Evolutionary conservation across 331 rosid species (phyloP), one percentile per base, ranked within the genome.

Genomic region (Acacia concinna): DNA sequence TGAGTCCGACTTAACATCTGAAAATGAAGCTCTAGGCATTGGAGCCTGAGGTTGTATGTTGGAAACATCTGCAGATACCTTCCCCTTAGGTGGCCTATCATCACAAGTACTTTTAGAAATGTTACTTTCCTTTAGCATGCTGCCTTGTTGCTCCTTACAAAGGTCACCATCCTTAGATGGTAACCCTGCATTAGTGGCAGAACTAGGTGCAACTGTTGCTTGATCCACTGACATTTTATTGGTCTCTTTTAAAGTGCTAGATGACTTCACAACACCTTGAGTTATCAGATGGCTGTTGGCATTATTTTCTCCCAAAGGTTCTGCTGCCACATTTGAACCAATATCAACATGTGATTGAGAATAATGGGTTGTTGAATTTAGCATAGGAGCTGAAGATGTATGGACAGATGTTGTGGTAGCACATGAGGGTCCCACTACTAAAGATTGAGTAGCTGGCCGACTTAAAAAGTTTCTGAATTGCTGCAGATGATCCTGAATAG

Each of bases 331-430:
- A 5, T 77, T 65, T 46, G 89, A 80, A 56, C 85, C 81, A 25
- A 80, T 54, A 69, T 81, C 89, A 43, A 65, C 69, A 76, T 71
- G 87, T 69, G 85, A 80, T 74, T 81, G 83, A 60, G 97, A 81
- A 84, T 82, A 86, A 84, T 79, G 67, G 30, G 96, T 90, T 68
- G 93, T 85, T 64, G 90, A 84, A 86, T 87, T 92, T 34, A 72
- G 86, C 92, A 94, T 86, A 34, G 95, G 97, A 30, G 96, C 97
- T 82, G 98, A 90, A 71, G 92, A 84, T 60, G 92, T 89, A 86
- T 92, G 86, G 62, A 92, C 93, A 32, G 92, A 92, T 0, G 94
- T 94, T 68, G 98, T 90, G 35, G 98, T 94, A 30, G 92, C 92
- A 86, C 88, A 88, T 0, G 97, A 82, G 44, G 94, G 86, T 74